Evolutionary conservation across 371 early-diverging fungal species (phyloP), one percentile per base, ranked within the genome.

Genomic region (Mucor sp.): DNA sequence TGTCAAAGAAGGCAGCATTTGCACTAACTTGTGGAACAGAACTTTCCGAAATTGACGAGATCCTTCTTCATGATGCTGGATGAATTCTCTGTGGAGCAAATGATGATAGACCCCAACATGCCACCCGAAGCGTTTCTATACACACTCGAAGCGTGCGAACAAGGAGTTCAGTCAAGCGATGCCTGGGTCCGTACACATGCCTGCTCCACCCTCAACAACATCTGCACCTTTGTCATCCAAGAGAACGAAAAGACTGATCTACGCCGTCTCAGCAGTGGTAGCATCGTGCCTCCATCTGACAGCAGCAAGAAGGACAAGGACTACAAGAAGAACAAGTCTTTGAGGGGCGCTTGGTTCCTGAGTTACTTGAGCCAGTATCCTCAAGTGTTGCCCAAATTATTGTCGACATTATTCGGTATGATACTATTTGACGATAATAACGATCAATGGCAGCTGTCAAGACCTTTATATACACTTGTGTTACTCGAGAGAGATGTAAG

Each of bases 371-470:
- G 72, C 27, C 81, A 81, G 57, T 80, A 79, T 65, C 83, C 87
- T 23, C 80, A 81, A 4, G 68, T 89, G n/a, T 66, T 90, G 48
- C 82, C 81, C 43, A 81, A 77, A 56, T 70, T 93, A 60, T 72
- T 94, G 56, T 66, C 78, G 21, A 81, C 84, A 0, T 70, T 93
- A 50, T 87, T 94, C 68, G 89, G 89, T 28, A 83, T 89, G 48
- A 79, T 91, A 17, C 74, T 93, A 48, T 92, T 94, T 66, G 94
- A 94, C 62, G 93, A 92, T 68, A 80, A 87, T 3, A 76, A 84
- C 56, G 92, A 90, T 67, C 89, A 91, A 68, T 95, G 95, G 95
- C 86, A 90, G 44, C 81, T 94, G 70, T 89, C 91, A 60, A 85
- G 94, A 62, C 92, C 95, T 7, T 77, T 95, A 66, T 83, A 93